Conservation (phyloP, 192 early-diverging fungal genomes). For the Gonapodya sp. region DNA sequence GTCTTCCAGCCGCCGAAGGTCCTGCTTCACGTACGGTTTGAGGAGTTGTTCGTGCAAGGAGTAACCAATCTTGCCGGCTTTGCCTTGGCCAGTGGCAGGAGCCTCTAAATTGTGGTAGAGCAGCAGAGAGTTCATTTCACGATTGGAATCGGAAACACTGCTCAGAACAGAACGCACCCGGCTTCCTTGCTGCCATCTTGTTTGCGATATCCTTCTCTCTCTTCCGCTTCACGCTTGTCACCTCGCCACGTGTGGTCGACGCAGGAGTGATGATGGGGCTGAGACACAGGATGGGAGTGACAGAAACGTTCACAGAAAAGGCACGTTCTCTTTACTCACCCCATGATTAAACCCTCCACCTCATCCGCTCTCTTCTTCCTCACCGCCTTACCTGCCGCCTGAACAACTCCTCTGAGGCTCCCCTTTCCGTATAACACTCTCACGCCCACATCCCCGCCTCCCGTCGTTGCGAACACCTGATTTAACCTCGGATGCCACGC, state of each 20-base stretch:
- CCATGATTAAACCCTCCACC: background rate
- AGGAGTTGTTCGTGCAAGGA: background rate
- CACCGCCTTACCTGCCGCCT: slow-evolving; percentile 2
- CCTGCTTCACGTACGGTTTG: background rate
- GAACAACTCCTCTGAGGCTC: background rate
- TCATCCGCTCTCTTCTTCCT: slow-evolving; percentile 3
- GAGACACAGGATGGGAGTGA: background rate
- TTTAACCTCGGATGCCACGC: background rate
- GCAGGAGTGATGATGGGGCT: slow-evolving; percentile 4
- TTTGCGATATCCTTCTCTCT: background rate
- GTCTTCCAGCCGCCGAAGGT: background rate
- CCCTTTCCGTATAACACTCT: background rate
- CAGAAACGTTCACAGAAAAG: background rate
- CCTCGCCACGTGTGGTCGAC: background rate
- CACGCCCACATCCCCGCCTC: background rate
- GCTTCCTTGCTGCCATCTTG: background rate
- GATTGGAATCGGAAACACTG: background rate
- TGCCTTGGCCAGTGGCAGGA: slow-evolving; percentile 3
- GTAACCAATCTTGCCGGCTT: background rate
- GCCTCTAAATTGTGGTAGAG: background rate
- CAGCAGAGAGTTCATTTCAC: background rate
- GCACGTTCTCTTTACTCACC: background rate
- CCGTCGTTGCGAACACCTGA: background rate
- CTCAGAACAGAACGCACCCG: background rate
- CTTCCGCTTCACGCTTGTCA: background rate